phyloP scores from a whole-genome alignment of 169 alveolate genomes.

The Theileria annulata region DNA sequence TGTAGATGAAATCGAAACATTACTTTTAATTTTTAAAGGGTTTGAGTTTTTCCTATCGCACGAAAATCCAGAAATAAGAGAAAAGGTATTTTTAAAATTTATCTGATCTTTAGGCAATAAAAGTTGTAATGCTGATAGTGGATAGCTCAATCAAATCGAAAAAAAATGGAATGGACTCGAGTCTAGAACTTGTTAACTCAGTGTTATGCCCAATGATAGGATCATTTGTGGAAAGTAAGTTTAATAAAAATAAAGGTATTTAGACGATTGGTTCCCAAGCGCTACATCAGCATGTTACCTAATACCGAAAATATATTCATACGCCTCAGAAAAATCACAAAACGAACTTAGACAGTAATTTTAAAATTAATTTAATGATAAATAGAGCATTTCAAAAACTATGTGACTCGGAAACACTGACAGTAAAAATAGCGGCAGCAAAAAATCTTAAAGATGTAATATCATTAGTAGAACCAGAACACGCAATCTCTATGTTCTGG shows the following conservation, averaged over 20 bases:
- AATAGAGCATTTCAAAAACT: constrained; percentile 50
- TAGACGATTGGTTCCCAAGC: constrained; percentile 69
- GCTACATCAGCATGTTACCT: constrained; percentile 56
- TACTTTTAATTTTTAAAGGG: constrained; percentile 35
- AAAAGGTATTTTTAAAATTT: constrained; percentile 10
- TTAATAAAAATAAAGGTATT: neutral
- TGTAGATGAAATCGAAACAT: constrained; percentile 15
- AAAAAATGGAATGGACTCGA: neutral
- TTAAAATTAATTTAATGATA: neutral
- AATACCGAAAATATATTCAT: constrained; percentile 47
- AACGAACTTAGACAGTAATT: constrained; percentile 47
- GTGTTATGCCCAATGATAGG: constrained; percentile 45
- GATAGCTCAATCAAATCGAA: constrained; percentile 17
- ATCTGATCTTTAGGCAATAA: constrained; percentile 22
- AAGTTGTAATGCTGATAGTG: constrained; percentile 29
- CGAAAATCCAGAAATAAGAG: constrained; percentile 46
- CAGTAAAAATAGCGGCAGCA: constrained; percentile 59
- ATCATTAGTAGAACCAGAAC: constrained; percentile 44
- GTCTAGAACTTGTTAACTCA: constrained; percentile 32
- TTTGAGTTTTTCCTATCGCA: constrained; percentile 51
- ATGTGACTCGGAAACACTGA: constrained; percentile 51
- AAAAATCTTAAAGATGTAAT: constrained; percentile 44
- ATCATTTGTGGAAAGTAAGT: constrained; percentile 44
- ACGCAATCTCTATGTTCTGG: constrained; percentile 69
- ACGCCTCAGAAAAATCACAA: constrained; percentile 56